Evolutionary conservation across 805 yeast genomes (phyloP), one percentile per base, ranked within the genome.

Genomic region (Candida ponderosae): DNA sequence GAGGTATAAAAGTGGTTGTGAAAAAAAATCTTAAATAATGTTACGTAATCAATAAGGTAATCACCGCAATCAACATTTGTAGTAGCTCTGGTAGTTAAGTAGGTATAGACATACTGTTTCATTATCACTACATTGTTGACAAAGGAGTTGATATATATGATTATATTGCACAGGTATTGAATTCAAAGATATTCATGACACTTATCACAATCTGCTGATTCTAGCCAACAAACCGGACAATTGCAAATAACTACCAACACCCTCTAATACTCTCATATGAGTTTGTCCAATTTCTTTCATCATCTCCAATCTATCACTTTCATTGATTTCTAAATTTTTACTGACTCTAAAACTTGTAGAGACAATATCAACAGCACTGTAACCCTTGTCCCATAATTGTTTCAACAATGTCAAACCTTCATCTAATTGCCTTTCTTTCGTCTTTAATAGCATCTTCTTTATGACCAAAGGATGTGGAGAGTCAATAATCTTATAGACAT

Each of bases 401-500:
- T 74, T 77, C 46, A 93, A 69, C 31, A 74, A 68, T 10, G 65
- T 74, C 11, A 88, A 53, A 2, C 94, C 79, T 5, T 66, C 74
- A 40, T 88, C 94, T 23, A 87, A 70, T 15, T 72, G 62, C 15
- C 66, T 58, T 17, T 52, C 51, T 13, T 46, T 47, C 1, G 72
- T 67, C 27, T 65, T 59, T 35, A 83, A 57, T 29, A 84, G 61
- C 79, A 83, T 79, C 48, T 77, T 77, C 47, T 76, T 76, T 29
- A 93, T 81, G 5, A 85, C 78, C 35, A 88, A 59, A 0, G 98
- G 98, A 61, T 93, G 97, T 3, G 98, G 98, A 37, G 88, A 82
- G 57, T 93, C 98, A 3, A 93, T 97, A 40, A 93, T 85, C 56
- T 83, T 86, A 70, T 88, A 93, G 15, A 93, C 98, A 51, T 89